These are phyloP conservation scores for Microsporum ferrugineum DNA, from an alignment of 2,329 filamentous ascomycete species.

Conservation along the genomic window DNA sequence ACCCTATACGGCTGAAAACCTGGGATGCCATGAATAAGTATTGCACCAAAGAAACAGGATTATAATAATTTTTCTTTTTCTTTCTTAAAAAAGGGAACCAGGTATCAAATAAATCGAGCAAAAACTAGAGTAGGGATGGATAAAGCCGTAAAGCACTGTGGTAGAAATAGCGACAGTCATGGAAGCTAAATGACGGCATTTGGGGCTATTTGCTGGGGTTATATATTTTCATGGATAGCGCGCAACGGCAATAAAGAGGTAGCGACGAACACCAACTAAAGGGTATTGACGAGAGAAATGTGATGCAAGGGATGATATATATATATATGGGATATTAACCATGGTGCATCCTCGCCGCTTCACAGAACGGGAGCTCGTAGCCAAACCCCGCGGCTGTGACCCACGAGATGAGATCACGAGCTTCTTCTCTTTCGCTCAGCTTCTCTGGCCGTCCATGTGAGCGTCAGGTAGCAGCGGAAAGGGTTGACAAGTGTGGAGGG, in stretches of 20 bases:
- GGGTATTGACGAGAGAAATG: not conserved
- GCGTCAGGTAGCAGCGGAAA: not conserved
- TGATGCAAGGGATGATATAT: not conserved
- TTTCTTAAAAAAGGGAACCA: not conserved
- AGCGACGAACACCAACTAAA: not conserved
- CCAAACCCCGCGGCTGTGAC: not conserved
- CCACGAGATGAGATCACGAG: constrained; percentile 1
- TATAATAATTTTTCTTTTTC: not conserved
- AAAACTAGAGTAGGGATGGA: constrained; percentile 71
- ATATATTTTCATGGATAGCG: not conserved
- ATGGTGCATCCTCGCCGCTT: not conserved
- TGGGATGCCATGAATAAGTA: not conserved
- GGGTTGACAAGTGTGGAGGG: too few species aligned
- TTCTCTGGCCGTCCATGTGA: not conserved
- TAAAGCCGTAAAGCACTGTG: constrained; percentile 77
- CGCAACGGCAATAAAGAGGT: not conserved
- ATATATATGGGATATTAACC: not conserved
- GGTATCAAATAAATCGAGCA: constrained; percentile 55
- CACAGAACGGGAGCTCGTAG: not conserved
- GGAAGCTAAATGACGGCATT: constrained; percentile 71
- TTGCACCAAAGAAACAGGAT: not conserved
- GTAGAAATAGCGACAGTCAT: constrained; percentile 90
- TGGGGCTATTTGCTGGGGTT: not conserved
- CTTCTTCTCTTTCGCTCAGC: not conserved
- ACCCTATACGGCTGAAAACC: not conserved